Evolutionary conservation across 257 asterid species (phyloP).

Genomic region (Cinchona pubescens): DNA sequence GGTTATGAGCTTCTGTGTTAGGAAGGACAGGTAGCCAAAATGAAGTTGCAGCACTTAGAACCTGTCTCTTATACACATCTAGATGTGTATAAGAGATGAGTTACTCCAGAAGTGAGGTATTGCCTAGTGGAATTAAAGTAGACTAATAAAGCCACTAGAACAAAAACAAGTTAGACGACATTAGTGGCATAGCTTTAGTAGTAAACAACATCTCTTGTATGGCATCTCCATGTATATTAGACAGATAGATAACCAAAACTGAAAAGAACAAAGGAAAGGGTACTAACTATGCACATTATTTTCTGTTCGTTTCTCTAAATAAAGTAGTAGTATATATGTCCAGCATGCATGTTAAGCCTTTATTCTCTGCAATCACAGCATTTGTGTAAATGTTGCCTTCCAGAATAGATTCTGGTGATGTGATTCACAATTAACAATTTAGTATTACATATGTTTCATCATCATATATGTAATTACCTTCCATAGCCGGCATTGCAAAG

Average conservation of each 20-base stretch:
- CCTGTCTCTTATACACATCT: too few species aligned
- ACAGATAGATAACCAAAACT: neutral
- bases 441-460: neutral
- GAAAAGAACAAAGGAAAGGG: neutral
- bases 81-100: too few species aligned
- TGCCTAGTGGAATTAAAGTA: neutral
- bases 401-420: neutral
- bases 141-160: neutral
- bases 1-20: slow-evolving; percentile 45
- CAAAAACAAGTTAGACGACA: neutral
- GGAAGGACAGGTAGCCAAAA: too few species aligned
- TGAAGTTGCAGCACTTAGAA: too few species aligned
- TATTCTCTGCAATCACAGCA: neutral
- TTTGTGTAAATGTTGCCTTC: neutral
- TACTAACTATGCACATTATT: neutral
- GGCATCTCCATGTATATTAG: neutral
- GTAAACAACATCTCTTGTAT: neutral
- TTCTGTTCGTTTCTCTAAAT: neutral
- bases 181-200: neutral
- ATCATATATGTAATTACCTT: neutral
- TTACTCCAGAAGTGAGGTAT: slow-evolving; percentile 42
- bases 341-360: neutral
- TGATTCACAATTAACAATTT: neutral
- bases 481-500: neutral
- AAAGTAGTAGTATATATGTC: neutral